Conservation (phyloP, 805 yeast species). For the Zygotorulaspora danielsina region DNA sequence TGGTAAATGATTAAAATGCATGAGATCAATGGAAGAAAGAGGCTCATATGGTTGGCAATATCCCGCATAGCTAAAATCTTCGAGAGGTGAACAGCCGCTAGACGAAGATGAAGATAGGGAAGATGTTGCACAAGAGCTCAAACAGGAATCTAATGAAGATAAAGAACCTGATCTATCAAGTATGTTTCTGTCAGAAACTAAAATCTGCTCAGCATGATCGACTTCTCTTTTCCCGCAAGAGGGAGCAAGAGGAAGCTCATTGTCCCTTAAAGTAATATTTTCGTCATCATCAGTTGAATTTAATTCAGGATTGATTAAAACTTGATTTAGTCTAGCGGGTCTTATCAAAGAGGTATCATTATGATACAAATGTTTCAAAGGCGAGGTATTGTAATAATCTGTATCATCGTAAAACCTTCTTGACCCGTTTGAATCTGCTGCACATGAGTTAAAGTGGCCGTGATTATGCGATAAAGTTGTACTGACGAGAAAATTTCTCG, state of each 20-base stretch:
- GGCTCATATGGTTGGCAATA: slow-evolving; percentile 9
- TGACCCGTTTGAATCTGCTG: slow-evolving; percentile 10
- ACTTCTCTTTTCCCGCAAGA: neutral
- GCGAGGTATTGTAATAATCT: slow-evolving; percentile 35
- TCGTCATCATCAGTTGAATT: slow-evolving; percentile 9
- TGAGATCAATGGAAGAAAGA: slow-evolving; percentile 12
- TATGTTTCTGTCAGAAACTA: neutral
- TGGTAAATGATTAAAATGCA: slow-evolving; percentile 10
- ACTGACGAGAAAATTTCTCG: slow-evolving; percentile 19
- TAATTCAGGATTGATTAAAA: slow-evolving; percentile 13
- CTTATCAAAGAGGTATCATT: slow-evolving; percentile 25
- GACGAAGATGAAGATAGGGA: slow-evolving; percentile 16
- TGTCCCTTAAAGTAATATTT: neutral
- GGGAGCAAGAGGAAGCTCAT: neutral
- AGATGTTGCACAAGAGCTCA: slow-evolving; percentile 1
- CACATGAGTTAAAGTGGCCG: neutral
- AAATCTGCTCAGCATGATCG: slow-evolving; percentile 2
- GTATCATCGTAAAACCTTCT: slow-evolving; percentile 34
- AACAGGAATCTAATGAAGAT: slow-evolving; percentile 1
- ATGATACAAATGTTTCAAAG: slow-evolving; percentile 33
- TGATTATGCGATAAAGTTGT: slow-evolving; percentile 24
- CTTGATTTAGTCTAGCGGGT: slow-evolving; percentile 24
- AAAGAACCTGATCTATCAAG: slow-evolving; percentile 1
- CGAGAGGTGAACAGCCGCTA: slow-evolving; percentile 21
- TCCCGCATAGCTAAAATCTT: slow-evolving; percentile 15